These are phyloP conservation scores for Prasinococcaceae sp. DNA, from an alignment of 139 green algal genomes.

Conservation along the genomic window DNA sequence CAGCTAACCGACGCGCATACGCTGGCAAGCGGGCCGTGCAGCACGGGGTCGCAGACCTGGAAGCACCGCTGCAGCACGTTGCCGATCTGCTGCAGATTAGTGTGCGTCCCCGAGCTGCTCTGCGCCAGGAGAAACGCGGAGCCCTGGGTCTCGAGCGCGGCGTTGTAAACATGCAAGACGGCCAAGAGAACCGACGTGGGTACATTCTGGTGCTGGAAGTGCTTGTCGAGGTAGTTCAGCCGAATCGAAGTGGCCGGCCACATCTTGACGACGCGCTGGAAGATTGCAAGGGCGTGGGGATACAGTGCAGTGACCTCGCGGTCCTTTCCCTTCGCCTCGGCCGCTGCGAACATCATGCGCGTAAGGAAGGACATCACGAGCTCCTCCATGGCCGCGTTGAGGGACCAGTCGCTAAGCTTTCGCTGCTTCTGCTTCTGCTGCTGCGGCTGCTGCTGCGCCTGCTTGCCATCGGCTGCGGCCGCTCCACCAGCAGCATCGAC, in stretches of 20 bases:
- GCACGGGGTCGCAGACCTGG: too few relatives aligned
- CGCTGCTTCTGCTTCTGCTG: constrained; percentile 38
- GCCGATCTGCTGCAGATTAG: constrained; percentile 18
- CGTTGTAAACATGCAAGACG: constrained; percentile 27
- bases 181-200: constrained; percentile 33
- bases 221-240: background rate
- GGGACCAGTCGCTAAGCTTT: too few relatives aligned
- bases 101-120: too few relatives aligned
- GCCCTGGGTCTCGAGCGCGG: constrained; percentile 23
- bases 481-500: background rate
- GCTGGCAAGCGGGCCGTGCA: too few relatives aligned
- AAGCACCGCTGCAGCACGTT: constrained; percentile 38
- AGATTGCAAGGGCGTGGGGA: background rate
- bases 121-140: constrained; percentile 23
- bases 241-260: background rate
- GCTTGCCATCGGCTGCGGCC: background rate
- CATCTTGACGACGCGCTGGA: background rate
- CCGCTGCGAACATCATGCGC: constrained; percentile 57
- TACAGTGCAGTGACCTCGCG: background rate
- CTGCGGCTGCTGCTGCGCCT: background rate
- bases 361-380: constrained; percentile 78
- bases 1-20: too few relatives aligned
- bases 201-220: constrained; percentile 18
- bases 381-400: constrained; percentile 48
- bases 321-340: constrained; percentile 6